Evolutionary conservation across 495 filamentous ascomycete genomes (phyloP).

Genomic region (Pyrenopolyporus hunteri): DNA sequence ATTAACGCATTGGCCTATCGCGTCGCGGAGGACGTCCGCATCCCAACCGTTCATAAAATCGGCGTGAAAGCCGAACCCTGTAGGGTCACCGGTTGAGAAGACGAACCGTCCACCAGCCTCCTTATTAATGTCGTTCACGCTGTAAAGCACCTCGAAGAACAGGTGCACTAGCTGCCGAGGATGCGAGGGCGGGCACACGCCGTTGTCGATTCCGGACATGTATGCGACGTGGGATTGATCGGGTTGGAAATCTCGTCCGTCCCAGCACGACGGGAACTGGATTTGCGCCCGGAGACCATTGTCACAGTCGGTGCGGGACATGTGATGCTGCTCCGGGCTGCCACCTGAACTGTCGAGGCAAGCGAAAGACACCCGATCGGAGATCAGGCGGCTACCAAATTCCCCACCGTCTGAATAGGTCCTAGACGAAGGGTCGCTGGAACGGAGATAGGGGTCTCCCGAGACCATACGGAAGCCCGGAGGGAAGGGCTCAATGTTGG

Average conservation of each 20-base stretch:
- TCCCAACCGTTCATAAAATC: constrained; percentile 79
- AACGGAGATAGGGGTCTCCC: constrained; percentile 45
- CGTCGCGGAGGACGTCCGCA: constrained; percentile 59
- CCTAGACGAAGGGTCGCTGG: constrained; percentile 42
- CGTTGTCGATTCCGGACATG: constrained; percentile 53
- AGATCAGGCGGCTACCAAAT: constrained; percentile 36
- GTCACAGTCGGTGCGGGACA: constrained; percentile 53
- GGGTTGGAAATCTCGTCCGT: constrained; percentile 58
- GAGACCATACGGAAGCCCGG: constrained; percentile 53
- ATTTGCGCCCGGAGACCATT: constrained; percentile 61
- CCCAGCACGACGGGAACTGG: constrained; percentile 60
- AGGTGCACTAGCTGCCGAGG: constrained; percentile 62
- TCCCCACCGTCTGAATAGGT: constrained; percentile 32
- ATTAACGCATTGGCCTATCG: constrained; percentile 60
- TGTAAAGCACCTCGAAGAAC: constrained; percentile 71
- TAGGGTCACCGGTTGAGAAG: constrained; percentile 61
- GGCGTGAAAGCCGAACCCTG: constrained; percentile 63
- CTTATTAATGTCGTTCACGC: constrained; percentile 56
- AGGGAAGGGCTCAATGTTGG: constrained; percentile 48
- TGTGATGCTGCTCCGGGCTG: constrained; percentile 62
- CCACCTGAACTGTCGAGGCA: constrained; percentile 42
- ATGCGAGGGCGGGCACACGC: constrained; percentile 65
- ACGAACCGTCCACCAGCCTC: constrained; percentile 63
- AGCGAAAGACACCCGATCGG: constrained; percentile 49
- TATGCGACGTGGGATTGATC: constrained; percentile 65